Base-by-base conservation (phyloP, 495 filamentous ascomycete genomes). In the Trichoderma orchidacearum region DNA sequence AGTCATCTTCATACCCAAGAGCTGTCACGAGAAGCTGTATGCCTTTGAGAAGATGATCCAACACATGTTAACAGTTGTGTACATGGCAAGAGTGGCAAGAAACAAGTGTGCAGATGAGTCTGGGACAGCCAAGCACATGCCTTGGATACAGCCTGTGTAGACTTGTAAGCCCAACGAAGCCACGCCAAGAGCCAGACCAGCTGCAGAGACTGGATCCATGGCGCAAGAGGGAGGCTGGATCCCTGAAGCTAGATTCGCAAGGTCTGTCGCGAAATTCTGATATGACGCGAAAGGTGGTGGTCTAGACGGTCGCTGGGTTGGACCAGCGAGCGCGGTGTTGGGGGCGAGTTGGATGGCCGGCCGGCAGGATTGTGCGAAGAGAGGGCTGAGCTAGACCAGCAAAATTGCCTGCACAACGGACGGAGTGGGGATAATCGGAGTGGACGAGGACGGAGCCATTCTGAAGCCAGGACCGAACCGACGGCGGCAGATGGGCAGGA, bases 21-120 rank as follows among this genome's bases (percentile, higher is more conserved):
- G 72, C 72, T 9, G 72, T 75, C 28, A 73, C 58, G n/a, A 74
- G 63, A 17, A 72, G 62, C 58, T 72, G 70, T 48, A 72, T 72
- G n/a, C 66, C 69, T 64, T 54, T 7, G 34, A n/a, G 34, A 9
- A 6, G 15, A 0, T 18, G 5, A 48, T 27, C 5, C 8, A 12
- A 17, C 5, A 25, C 7, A 48, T 25, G 41, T 48, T 48, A 48
- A 48, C 41, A 41, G n/a, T 6, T 41, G 17, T 41, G 13, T 8
- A n/a, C 13, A n/a, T n/a, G n/a, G n/a, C 36, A 41, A 3, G n/a
- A 17, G n/a, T 1, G 3, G 3, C 17, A 41, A 3, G 3, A 36
- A 7, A 36, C n/a, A 15, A 41, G 13, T 41, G n/a, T 1, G 13
- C 8, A 54, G 35, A n/a, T n/a, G n/a, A n/a, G n/a, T n/a, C n/a